Conservation (phyloP, 164 flowering plant genomes). For the Vitis rotundifolia region DNA sequence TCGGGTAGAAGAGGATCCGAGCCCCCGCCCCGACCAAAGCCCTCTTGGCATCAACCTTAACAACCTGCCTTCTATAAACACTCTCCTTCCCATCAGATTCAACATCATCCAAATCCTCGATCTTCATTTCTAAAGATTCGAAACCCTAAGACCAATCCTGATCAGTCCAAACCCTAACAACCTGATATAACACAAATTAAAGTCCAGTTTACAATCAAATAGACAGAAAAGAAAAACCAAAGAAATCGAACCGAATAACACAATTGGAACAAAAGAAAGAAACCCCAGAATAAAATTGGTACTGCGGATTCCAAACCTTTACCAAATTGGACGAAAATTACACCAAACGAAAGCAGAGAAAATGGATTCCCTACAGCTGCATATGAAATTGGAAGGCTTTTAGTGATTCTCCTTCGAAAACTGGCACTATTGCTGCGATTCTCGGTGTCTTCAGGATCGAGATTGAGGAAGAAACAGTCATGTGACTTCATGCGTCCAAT, state of each 20-base stretch:
- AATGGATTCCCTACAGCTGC: not conserved
- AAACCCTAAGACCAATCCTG: slow-evolving; percentile 4
- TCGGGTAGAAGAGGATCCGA: slow-evolving; percentile 83
- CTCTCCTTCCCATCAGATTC: slow-evolving; percentile 16
- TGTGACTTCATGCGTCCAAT: not conserved
- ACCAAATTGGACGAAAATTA: slow-evolving; percentile 1
- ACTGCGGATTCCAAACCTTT: not conserved
- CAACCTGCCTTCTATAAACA: slow-evolving; percentile 21
- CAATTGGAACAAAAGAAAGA: not conserved
- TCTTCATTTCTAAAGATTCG: slow-evolving; percentile 29
- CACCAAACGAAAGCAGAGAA: not conserved
- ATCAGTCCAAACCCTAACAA: not conserved
- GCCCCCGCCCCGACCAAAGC: slow-evolving; percentile 84
- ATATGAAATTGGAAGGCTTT: not conserved
- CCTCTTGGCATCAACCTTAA: slow-evolving; percentile 55
- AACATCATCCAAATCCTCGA: slow-evolving; percentile 34
- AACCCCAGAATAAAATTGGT: not conserved
- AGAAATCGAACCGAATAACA: not conserved
- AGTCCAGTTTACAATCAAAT: not conserved
- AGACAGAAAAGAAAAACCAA: not conserved
- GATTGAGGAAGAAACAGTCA: too few relatives aligned
- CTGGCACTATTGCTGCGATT: not conserved
- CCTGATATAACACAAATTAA: not conserved
- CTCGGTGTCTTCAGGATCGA: not conserved
- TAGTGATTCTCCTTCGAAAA: not conserved